Base-by-base conservation (phyloP, 495 filamentous ascomycete species). In the Terfezia boudieri region DNA sequence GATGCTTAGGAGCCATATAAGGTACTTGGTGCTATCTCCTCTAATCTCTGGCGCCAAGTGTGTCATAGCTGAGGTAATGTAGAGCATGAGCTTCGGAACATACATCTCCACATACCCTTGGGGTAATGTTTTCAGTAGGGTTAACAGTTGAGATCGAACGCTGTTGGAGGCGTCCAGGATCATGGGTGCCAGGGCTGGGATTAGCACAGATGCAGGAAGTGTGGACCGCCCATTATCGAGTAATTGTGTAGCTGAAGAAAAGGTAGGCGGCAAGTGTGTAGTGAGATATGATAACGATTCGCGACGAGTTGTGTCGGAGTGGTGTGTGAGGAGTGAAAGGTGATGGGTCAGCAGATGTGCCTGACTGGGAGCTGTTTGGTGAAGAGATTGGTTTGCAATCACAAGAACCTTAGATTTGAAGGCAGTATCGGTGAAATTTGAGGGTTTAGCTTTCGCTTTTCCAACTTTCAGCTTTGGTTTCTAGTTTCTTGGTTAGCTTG, bases 401-500 rank as follows among this genome's bases (percentile, higher is more conserved):
- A 82, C 75, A 64, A 96, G 89, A 49, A 84, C 86, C 73, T 93
- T 95, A 0, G 90, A 78, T 66, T 77, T 80, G 72, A 98, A 96
- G 62, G 82, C 20, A 90, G 96, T 59, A 20, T 94, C 83, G 50
- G 90, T 98, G 64, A 83, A 87, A 67, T 94, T 96, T 52, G 82
- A 76, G 9, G 89, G 73, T 62, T 94, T 94, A 48, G 83, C 73
- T 59, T 85, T 86, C 2, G 84, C 73, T 66, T 94, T 96, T 54
- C 90, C 90, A 58, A 98, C 89, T 69, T 84, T 92, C 57, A 95
- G 68, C 68, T 94, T 96, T 36, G 84, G 72, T 78, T 95, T 98
- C 77, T 90, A 60, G 53, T 56, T 59, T 53, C 56, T 16, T 54
- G 16, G 50, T 37, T 8, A 9, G n/a, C 4, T 46, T 23, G 14